Conservation (phyloP, 768 basidiomycete genomes). For the Phanerochaete carnosa region DNA sequence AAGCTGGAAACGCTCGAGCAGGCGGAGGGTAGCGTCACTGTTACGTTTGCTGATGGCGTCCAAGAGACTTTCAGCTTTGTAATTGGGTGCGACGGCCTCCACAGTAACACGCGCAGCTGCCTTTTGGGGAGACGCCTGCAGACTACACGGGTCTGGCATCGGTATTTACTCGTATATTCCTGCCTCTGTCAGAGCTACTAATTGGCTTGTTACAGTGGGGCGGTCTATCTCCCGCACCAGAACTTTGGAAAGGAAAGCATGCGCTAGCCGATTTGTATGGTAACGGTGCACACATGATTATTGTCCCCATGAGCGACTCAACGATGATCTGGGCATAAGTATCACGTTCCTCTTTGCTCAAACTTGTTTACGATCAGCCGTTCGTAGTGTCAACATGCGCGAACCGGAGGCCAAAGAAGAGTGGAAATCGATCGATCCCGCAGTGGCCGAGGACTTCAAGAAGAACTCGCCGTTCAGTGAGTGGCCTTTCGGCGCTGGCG, state of each 20-base stretch:
- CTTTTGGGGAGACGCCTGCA: constrained; percentile 3
- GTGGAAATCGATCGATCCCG: constrained; percentile 34
- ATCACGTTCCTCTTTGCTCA: too few species aligned
- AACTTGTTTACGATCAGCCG: too few species aligned
- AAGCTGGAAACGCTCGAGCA: constrained; percentile 31
- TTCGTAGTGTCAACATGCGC: too few species aligned
- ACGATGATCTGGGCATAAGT: too few species aligned
- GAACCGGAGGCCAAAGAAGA: constrained; percentile 38
- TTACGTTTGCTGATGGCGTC: constrained; percentile 33
- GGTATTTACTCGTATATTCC: too few species aligned
- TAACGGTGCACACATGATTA: too few species aligned
- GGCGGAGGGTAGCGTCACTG: constrained; percentile 25
- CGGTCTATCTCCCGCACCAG: too few species aligned
- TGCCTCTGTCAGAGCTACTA: too few species aligned
- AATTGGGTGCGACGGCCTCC: constrained; percentile 44
- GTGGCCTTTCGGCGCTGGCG: constrained; percentile 25
- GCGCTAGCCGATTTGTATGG: too few species aligned
- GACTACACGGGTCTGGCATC: constrained; percentile 4
- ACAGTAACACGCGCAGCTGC: constrained; percentile 33
- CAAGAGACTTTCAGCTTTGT: constrained; percentile 35
- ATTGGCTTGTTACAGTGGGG: too few species aligned
- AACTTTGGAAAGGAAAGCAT: too few species aligned
- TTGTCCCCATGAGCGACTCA: too few species aligned
- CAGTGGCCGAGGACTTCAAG: constrained; percentile 16
- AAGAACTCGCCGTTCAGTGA: constrained; percentile 13